phyloP scores from a whole-genome alignment of 441 rosid species.

The Populus hybrid region DNA sequence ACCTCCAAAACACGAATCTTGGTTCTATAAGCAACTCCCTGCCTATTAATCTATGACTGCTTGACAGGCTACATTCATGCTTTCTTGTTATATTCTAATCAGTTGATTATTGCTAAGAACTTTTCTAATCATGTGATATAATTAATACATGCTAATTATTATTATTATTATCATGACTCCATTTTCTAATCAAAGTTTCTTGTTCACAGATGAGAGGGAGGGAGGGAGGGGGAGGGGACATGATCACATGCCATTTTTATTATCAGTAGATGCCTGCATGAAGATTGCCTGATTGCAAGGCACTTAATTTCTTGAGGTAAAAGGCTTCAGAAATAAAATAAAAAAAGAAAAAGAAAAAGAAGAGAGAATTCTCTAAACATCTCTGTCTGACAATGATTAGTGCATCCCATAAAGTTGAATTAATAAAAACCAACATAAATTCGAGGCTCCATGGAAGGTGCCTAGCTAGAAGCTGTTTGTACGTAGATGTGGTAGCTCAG shows the following conservation, averaged over 20 bases:
- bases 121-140: background rate
- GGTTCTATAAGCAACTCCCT: background rate
- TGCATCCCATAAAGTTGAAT: constrained; percentile 20
- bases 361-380: background rate
- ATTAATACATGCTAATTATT: too few relatives aligned
- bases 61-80: background rate
- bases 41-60: background rate
- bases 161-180: too few relatives aligned
- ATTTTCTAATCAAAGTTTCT: background rate
- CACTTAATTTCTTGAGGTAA: background rate
- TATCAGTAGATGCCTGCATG: background rate
- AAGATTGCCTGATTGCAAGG: background rate
- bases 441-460: constrained; percentile 29
- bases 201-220: background rate
- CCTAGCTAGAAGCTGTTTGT: constrained; percentile 14
- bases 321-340: constrained; percentile 1
- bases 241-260: background rate
- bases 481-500: background rate
- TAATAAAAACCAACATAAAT: constrained; percentile 26
- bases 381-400: constrained; percentile 13
- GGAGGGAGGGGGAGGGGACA: background rate
- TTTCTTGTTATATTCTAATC: background rate
- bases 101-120: background rate
- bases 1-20: background rate
- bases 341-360: background rate